Base-by-base conservation (phyloP, 129 eudicot species). In the Lonicera japonica region DNA sequence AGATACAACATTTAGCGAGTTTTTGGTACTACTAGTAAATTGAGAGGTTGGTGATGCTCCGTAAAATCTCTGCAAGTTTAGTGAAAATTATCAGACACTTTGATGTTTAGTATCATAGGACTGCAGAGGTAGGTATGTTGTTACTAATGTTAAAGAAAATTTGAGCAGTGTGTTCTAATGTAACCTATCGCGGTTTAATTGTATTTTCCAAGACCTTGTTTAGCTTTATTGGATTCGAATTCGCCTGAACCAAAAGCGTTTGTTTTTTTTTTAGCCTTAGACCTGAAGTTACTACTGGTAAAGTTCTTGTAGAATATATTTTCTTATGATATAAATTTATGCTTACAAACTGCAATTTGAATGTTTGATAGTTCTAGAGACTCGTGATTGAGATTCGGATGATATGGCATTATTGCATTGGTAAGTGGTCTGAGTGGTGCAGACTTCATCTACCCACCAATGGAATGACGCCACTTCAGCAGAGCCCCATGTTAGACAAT, bases 61-160 rank as follows among this genome's bases (percentile, higher is more conserved):
- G n/a, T 10, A 14, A 50, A 50, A 22, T 54, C 29, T n/a, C 63
- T 13, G 47, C 45, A 50, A 70, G 24, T 54, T 29, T 29, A 25
- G 47, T 56, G 52, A 71, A 43, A 17, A 50, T 43, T 43, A 50
- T 3, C 55, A 50, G 57, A 25, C 34, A 62, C 25, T 39, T 24
- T 64, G 68, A 63, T 66, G 12, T 34, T 46, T 57, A 25, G 43
- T 65, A 22, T 56, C 52, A 29, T 66, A 67, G 64, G 58, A 72
- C n/a, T 47, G 21, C 10, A 54, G 63, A 77, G 68, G 63, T 48
- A 20, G 64, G 46, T 58, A 56, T 68, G 69, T 68, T 29, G 61
- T 67, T 52, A 29, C 43, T 65, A 68, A 45, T 69, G 78, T 64
- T 47, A 40, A 61, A 62, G 36, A 56, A 40, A 47, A 29, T 29